Evolutionary conservation across 495 filamentous ascomycete genomes (phyloP).

Genomic region (Talaromyces proteolyticus): DNA sequence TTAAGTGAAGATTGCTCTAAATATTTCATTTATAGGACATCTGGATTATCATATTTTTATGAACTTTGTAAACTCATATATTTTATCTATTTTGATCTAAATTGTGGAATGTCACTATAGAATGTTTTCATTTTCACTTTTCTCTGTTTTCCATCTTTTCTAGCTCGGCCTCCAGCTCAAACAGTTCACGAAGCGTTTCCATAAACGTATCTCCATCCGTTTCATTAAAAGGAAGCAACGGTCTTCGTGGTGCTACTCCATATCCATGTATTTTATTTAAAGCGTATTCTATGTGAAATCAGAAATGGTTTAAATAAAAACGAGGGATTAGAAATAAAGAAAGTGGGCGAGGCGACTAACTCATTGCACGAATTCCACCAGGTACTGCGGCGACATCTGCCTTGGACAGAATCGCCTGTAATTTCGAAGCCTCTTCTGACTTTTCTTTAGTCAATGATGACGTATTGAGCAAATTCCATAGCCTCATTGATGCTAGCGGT

Average conservation of each 20-base stretch:
- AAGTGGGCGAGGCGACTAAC: conserved; percentile 10
- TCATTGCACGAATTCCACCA: conserved; percentile 17
- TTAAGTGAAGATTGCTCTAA: too few species aligned
- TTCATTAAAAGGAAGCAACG: conserved; percentile 12
- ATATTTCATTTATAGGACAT: too few species aligned
- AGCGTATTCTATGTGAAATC: conserved; percentile 11
- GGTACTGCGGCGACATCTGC: conserved; percentile 15
- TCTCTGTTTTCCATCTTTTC: background rate
- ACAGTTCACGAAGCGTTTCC: background rate
- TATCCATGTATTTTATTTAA: conserved; percentile 18
- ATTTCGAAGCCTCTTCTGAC: conserved; percentile 6
- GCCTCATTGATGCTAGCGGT: conserved; percentile 16
- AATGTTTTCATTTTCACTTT: background rate
- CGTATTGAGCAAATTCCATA: conserved; percentile 13
- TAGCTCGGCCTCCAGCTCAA: conserved; percentile 1
- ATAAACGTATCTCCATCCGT: conserved; percentile 13
- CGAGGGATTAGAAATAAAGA: background rate
- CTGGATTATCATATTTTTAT: too few species aligned
- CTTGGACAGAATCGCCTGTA: conserved; percentile 12
- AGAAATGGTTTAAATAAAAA: too few species aligned
- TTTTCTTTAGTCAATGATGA: conserved; percentile 7
- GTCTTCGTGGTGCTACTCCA: conserved; percentile 12
- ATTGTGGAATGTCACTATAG: too few species aligned
- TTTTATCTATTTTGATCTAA: background rate
- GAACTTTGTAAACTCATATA: too few species aligned